Evolutionary conservation across 2,329 filamentous ascomycete genomes (phyloP), one percentile per base, ranked within the genome.

Genomic region (Harringtonia aguacate): DNA sequence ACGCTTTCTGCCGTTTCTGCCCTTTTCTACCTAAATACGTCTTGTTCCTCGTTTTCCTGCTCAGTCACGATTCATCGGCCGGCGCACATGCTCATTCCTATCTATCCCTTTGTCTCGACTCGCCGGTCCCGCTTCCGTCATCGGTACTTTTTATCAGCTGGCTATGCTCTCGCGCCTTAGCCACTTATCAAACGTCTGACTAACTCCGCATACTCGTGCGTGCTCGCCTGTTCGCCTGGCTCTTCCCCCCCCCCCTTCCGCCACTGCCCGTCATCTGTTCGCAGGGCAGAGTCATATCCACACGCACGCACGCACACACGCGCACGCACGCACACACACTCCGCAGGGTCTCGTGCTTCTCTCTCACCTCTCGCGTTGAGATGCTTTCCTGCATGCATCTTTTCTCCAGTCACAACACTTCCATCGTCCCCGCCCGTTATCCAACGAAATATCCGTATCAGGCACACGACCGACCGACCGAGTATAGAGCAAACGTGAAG

Each of bases 231-330:
- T n/a, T n/a, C n/a, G n/a, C n/a, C n/a, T n/a, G n/a, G n/a, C n/a
- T n/a, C n/a, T n/a, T n/a, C n/a, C n/a, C n/a, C n/a, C n/a, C n/a
- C n/a, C 29, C 22, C 21, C 22, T 35, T 24, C 34, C 33, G 34
- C 34, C 41, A 29, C 28, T 18, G 40, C 39, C 48, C 33, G 45
- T 41, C 43, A 46, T 38, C 43, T 20, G 39, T 29, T 40, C 18
- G 28, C 41, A 33, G 41, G 22, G 24, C 9, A 37, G 18, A 43
- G 41, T 36, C 40, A 42, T 42, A 20, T n/a, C n/a, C n/a, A n/a
- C n/a, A n/a, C n/a, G n/a, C n/a, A n/a, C n/a, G n/a, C n/a, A n/a
- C n/a, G n/a, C n/a, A n/a, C n/a, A n/a, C n/a, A n/a, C n/a, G n/a
- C n/a, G n/a, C n/a, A n/a, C n/a, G 6, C 24, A 27, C 30, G 5